Conservation (phyloP, 176 grass and related monocot genomes). For the Cenchrus americanus region DNA sequence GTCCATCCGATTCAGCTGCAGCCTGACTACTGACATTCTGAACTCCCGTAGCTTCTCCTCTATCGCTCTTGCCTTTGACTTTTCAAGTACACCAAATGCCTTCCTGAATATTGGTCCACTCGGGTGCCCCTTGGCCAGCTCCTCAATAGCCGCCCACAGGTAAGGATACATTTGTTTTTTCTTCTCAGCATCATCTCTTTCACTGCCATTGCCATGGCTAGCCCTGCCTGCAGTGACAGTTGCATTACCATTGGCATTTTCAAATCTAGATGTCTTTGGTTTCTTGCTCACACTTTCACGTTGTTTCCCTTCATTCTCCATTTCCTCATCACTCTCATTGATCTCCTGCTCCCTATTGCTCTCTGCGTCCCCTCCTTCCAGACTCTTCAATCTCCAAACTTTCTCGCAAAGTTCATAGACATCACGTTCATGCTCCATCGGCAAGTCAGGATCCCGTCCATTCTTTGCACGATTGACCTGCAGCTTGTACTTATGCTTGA, state of each 20-base stretch:
- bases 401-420: constrained; percentile 54
- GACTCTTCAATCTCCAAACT: constrained; percentile 42
- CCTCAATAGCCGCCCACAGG: constrained; percentile 51
- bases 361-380: constrained; percentile 7
- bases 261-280: constrained; percentile 1
- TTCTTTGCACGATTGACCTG: constrained; percentile 23
- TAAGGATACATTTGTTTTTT: constrained; percentile 43
- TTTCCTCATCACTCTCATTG: constrained; percentile 41
- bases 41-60: constrained; percentile 64
- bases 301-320: constrained; percentile 18
- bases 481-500: constrained; percentile 52
- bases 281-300: constrained; percentile 1
- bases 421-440: constrained; percentile 37
- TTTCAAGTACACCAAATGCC: constrained; percentile 50
- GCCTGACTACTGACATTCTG: constrained; percentile 46
- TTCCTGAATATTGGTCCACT: constrained; percentile 46
- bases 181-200: constrained; percentile 26
- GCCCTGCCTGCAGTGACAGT: background rate
- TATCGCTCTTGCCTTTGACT: constrained; percentile 42
- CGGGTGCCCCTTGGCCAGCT: constrained; percentile 46
- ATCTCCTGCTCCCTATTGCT: constrained; percentile 46
- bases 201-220: background rate
- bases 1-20: constrained; percentile 56
- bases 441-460: constrained; percentile 35
- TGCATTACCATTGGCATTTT: constrained; percentile 24